A percentile compares a stretch with the other conserved stretches of the same genome.
Evolutionary conservation across 805 yeast genomes (phyloP).

Genomic region (Yarrowia bubula): DNA sequence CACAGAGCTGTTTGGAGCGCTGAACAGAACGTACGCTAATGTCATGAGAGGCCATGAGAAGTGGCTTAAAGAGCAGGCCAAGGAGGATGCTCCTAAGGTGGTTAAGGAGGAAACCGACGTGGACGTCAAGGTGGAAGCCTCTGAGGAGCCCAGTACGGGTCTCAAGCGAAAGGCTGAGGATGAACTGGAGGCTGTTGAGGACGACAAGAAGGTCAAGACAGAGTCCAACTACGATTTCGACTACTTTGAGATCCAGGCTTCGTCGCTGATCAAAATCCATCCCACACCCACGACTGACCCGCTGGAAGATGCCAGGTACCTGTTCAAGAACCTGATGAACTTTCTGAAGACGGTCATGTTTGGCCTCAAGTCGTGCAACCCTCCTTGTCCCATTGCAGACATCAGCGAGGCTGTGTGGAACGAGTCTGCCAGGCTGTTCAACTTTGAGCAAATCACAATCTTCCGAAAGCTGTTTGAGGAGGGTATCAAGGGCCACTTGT

Average conservation of each 20-base stretch:
- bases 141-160: not conserved
- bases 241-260: conserved; percentile 45
- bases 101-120: not conserved
- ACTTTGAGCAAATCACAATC: conserved; percentile 77
- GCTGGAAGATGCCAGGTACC: conserved; percentile 79
- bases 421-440: conserved; percentile 78
- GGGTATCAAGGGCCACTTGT: conserved; percentile 74
- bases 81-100: not conserved
- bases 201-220: not conserved
- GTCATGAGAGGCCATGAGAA: conserved; percentile 61
- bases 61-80: conserved; percentile 35
- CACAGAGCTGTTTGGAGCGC: conserved; percentile 71
- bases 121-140: not conserved
- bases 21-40: conserved; percentile 68
- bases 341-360: conserved; percentile 86
- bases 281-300: conserved; percentile 58
- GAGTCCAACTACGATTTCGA: conserved; percentile 41
- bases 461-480: conserved; percentile 77
- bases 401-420: conserved; percentile 66
- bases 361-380: conserved; percentile 86
- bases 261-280: conserved; percentile 59
- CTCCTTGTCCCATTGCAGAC: conserved; percentile 56
- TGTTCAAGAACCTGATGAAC: conserved; percentile 84
- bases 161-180: conserved; percentile 8
- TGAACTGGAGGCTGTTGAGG: not conserved